A percentile compares a stretch with the other conserved stretches of the same genome.
These are phyloP conservation scores for Bacterosira constricta DNA, from an alignment of 108 stramenopile genomes.

Conservation along the genomic window DNA sequence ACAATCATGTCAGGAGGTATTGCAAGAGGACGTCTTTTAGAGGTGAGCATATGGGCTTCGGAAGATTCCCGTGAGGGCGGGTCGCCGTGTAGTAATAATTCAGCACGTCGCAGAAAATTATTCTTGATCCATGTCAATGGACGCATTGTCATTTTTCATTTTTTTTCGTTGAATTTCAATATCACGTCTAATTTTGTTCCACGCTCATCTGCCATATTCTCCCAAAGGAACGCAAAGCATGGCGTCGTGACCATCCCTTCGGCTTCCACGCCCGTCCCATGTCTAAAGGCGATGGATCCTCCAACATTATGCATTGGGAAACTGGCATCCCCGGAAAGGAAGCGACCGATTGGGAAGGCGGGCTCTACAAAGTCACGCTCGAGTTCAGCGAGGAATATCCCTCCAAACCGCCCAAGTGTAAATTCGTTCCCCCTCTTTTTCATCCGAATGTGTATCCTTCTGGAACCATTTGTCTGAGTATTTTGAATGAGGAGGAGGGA, in stretches of 20 bases:
- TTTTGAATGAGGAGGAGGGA: constrained; percentile 98
- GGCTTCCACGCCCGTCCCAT: constrained; percentile 96
- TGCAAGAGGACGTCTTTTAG: constrained; percentile 54
- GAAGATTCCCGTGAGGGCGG: too few species aligned
- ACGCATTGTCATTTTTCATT: too few species aligned
- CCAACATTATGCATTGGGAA: constrained; percentile 95
- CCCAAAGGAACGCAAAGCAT: constrained; percentile 92
- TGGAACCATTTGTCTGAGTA: constrained; percentile 98
- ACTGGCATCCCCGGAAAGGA: constrained; percentile 95
- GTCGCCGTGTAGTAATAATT: too few species aligned
- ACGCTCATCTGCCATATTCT: background rate
- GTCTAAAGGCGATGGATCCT: constrained; percentile 87
- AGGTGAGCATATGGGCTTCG: constrained; percentile 26
- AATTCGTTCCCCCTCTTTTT: constrained; percentile 88
- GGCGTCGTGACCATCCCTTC: constrained; percentile 94
- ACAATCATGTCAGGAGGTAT: constrained; percentile 33
- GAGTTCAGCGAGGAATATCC: constrained; percentile 98
- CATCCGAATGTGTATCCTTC: constrained; percentile 85
- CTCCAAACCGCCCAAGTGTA: constrained; percentile 97
- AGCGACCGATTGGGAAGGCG: constrained; percentile 95
- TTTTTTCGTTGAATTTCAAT: too few species aligned
- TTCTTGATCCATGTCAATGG: too few species aligned
- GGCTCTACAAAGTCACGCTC: constrained; percentile 96
- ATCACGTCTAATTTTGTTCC: background rate
- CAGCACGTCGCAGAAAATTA: too few species aligned